These are phyloP conservation scores for Amphibolis antarctica DNA, from an alignment of 106 monocot genomes.

Conservation along the genomic window DNA sequence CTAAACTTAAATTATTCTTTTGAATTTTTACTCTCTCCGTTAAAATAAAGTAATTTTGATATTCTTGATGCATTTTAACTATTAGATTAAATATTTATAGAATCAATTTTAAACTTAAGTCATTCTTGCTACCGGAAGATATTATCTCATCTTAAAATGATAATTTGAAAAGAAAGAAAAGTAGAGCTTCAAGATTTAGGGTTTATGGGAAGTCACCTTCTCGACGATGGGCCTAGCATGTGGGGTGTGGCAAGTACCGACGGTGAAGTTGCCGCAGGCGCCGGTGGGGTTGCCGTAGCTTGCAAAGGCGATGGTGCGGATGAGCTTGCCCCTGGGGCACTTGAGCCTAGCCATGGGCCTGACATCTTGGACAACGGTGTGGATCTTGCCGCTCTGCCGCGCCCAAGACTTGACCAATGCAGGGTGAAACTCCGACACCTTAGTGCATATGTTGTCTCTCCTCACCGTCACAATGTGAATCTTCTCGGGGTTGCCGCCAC, in stretches of 20 bases:
- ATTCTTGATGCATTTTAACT: too few relatives aligned
- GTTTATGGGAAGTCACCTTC: too few relatives aligned
- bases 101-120: too few relatives aligned
- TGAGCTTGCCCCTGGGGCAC: conserved; percentile 42
- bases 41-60: too few relatives aligned
- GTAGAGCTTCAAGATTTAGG: too few relatives aligned
- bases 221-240: conserved; percentile 30
- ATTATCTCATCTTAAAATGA: too few relatives aligned
- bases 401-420: conserved; percentile 27
- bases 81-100: too few relatives aligned
- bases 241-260: conserved; percentile 52
- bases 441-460: conserved; percentile 71
- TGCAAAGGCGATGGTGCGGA: conserved; percentile 50
- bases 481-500: conserved; percentile 39
- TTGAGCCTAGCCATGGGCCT: conserved; percentile 30
- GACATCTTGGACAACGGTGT: conserved; percentile 21
- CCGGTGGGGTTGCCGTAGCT: conserved; percentile 67
- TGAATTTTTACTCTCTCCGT: too few relatives aligned
- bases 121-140: too few relatives aligned
- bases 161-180: too few relatives aligned
- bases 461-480: conserved; percentile 37
- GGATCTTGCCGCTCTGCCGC: conserved; percentile 23
- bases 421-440: conserved; percentile 47
- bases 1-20: too few relatives aligned
- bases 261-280: conserved; percentile 45